These are phyloP conservation scores for Citrus mangshanensis DNA, from an alignment of 345 rosid genomes.

Conservation along the genomic window DNA sequence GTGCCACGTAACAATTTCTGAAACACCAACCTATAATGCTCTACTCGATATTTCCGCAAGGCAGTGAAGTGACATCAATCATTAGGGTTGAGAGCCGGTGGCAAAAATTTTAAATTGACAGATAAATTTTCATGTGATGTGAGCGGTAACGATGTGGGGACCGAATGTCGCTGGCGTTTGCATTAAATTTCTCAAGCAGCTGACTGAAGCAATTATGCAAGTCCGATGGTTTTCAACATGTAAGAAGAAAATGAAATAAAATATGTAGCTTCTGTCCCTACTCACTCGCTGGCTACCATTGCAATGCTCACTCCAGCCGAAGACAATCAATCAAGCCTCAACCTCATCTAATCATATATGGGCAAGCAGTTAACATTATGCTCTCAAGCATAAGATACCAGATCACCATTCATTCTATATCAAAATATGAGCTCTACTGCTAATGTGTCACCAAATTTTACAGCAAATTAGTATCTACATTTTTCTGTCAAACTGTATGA, in stretches of 20 bases:
- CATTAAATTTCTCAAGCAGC: neutral
- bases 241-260: neutral
- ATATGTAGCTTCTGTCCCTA: neutral
- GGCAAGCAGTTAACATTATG: neutral
- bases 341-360: no score
- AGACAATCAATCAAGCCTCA: no score
- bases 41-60: neutral
- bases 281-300: no score
- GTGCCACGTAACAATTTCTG: neutral
- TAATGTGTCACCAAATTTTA: neutral
- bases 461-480: neutral
- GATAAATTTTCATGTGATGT: neutral
- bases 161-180: neutral
- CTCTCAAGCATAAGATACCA: neutral
- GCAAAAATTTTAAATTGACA: neutral
- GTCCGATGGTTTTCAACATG: neutral
- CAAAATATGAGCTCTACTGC: neutral
- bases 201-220: neutral
- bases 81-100: neutral
- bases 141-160: neutral
- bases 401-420: neutral
- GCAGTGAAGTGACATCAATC: no score
- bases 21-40: neutral
- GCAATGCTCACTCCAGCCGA: no score
- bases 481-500: neutral